Evolutionary conservation across 2,329 filamentous ascomycete genomes (phyloP), one percentile per base, ranked within the genome.

Genomic region (Colletotrichum euphorbiae): DNA sequence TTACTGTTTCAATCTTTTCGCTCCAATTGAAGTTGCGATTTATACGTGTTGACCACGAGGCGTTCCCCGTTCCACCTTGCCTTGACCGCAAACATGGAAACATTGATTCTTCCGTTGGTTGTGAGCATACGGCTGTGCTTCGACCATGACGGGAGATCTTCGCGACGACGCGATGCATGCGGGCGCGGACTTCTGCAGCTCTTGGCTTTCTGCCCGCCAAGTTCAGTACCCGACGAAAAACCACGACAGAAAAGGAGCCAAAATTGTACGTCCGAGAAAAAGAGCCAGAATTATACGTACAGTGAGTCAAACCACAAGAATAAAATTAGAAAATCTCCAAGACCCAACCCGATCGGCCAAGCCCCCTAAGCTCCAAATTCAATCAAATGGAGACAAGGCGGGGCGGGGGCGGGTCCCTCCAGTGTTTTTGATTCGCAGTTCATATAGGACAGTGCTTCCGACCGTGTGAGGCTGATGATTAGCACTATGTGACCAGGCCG

Each of bases 401-500:
- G 28, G 28, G 28, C 28, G 28, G 28, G 36, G n/a, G n/a, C n/a
- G n/a, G n/a, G n/a, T n/a, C n/a, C n/a, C n/a, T n/a, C n/a, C n/a
- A n/a, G n/a, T n/a, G n/a, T n/a, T n/a, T n/a, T n/a, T n/a, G 31
- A 68, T 68, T 50, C 38, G 61, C 40, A 19, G 31, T 52, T 17
- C 33, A 15, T 17, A 31, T 15, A 13, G 51, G 1, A 66, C 46
- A 46, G 63, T 67, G 33, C 2, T 1, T 9, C 43, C 0, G 2
- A 21, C 52, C 19, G 36, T 42, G 6, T 12, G 33, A 28, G 12
- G 5, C 0, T 33, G 31, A 40, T 1, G 21, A 40, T 13, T 5
- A 9, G 17, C 24, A 69, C 66, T 69, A 69, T 69, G 66, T 69
- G 66, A 60, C 61, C 61, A 68, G 61, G 40, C n/a, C 48, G 46